Conservation (phyloP, 169 alveolate genomes). For the Perkinsus chesapeaki region DNA sequence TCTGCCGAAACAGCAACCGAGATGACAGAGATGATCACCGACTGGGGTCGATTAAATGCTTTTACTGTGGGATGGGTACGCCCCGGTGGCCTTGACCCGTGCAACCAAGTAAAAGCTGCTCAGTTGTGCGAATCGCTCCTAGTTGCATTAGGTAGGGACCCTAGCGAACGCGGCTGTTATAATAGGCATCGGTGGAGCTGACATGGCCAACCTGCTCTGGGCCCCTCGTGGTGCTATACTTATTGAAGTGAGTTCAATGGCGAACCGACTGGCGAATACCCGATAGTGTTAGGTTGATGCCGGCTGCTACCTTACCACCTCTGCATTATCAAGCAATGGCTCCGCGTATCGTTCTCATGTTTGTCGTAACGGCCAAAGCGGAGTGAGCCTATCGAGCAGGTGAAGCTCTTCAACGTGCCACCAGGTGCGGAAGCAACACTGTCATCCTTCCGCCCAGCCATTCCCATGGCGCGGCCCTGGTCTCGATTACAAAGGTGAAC, state of each 20-base stretch:
- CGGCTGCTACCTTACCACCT: neutral
- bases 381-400: too few species aligned
- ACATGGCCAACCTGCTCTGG: neutral
- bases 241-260: neutral
- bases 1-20: neutral
- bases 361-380: neutral
- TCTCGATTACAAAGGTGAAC: neutral
- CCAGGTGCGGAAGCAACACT: neutral
- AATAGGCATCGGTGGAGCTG: neutral
- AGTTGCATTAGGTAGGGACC: neutral
- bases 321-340: neutral
- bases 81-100: neutral
- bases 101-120: neutral
- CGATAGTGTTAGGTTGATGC: neutral
- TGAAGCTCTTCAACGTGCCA: neutral
- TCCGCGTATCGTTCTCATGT: neutral
- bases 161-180: neutral
- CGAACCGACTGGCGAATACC: neutral
- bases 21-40: neutral
- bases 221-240: neutral
- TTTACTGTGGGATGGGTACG: neutral
- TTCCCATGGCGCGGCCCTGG: neutral
- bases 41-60: neutral
- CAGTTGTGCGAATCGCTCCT: neutral
- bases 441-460: neutral